A percentile compares a stretch with the other conserved stretches of the same genome.
These are phyloP conservation scores for Cinchona pubescens DNA, from an alignment of 257 asterid species.

Conservation along the genomic window DNA sequence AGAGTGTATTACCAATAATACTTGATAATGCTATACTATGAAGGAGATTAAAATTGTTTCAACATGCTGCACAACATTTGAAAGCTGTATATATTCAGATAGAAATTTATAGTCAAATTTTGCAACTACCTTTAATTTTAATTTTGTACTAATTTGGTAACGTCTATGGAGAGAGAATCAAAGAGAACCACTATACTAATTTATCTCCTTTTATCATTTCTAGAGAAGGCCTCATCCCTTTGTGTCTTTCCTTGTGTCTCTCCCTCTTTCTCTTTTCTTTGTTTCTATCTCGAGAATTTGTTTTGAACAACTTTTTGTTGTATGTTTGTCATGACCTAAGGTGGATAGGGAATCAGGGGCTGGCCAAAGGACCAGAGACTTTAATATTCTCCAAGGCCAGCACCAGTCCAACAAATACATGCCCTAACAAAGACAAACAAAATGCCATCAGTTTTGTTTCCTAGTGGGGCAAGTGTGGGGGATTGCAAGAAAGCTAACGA, in stretches of 20 bases:
- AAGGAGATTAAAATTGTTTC: background rate
- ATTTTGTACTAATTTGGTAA: background rate
- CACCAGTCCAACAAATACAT: conserved; percentile 62
- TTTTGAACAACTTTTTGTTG: conserved; percentile 25
- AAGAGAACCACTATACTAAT: background rate
- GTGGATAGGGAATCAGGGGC: conserved; percentile 65
- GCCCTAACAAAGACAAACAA: conserved; percentile 74
- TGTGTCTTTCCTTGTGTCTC: conserved; percentile 13
- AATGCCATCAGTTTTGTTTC: conserved; percentile 56
- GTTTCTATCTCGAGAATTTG: conserved; percentile 12
- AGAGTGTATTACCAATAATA: background rate
- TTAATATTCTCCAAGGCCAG: conserved; percentile 45
- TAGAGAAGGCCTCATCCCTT: background rate
- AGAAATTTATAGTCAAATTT: background rate
- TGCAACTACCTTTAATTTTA: background rate
- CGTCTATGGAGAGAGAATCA: background rate
- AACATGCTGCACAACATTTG: background rate
- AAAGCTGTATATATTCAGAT: background rate
- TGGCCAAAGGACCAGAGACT: conserved; percentile 34
- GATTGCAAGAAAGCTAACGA: conserved; percentile 11
- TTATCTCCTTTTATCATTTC: background rate
- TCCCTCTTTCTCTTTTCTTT: conserved; percentile 21
- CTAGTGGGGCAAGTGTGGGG: conserved; percentile 30
- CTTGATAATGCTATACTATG: background rate
- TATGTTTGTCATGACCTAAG: conserved; percentile 58